Evolutionary conservation across 768 basidiomycete species (phyloP).

Genomic region (Galerina sulciceps): DNA sequence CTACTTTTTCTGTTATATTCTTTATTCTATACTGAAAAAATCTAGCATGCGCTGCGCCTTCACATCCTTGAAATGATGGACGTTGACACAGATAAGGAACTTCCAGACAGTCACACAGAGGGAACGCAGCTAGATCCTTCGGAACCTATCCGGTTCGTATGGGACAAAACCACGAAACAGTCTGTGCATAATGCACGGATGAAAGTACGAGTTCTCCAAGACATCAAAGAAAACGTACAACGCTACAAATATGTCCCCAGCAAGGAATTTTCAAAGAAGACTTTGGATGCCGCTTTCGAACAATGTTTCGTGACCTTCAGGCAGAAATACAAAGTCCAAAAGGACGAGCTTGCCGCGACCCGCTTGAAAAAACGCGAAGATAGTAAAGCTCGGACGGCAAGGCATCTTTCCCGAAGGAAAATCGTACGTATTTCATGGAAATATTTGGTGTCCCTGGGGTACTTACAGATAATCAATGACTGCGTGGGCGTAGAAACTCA

Average conservation of each 20-base stretch:
- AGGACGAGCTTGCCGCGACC: slow-evolving; percentile 47
- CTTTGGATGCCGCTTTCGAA: slow-evolving; percentile 66
- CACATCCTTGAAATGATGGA: slow-evolving; percentile 68
- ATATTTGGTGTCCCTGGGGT: slow-evolving; percentile 10
- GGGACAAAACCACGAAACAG: slow-evolving; percentile 79
- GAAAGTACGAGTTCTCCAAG: slow-evolving; percentile 65
- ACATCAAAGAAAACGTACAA: slow-evolving; percentile 59
- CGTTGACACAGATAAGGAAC: slow-evolving; percentile 53
- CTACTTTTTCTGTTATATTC: background rate
- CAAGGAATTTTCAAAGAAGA: slow-evolving; percentile 68
- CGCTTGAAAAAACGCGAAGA: slow-evolving; percentile 59
- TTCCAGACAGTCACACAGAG: slow-evolving; percentile 68
- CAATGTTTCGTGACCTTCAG: slow-evolving; percentile 72
- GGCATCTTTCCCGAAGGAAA: slow-evolving; percentile 66
- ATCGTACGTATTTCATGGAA: slow-evolving; percentile 44
- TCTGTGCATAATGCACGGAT: slow-evolving; percentile 75
- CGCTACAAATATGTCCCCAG: slow-evolving; percentile 67
- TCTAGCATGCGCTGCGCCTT: slow-evolving; percentile 70
- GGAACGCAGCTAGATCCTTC: slow-evolving; percentile 45
- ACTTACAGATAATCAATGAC: slow-evolving; percentile 14
- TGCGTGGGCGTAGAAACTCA: slow-evolving; percentile 60
- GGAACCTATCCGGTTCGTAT: slow-evolving; percentile 76
- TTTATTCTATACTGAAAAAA: background rate
- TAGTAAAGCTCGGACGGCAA: slow-evolving; percentile 61
- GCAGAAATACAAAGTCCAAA: slow-evolving; percentile 68